Base-by-base conservation (phyloP, 768 basidiomycete genomes). In the Cubamyces lactineus region DNA sequence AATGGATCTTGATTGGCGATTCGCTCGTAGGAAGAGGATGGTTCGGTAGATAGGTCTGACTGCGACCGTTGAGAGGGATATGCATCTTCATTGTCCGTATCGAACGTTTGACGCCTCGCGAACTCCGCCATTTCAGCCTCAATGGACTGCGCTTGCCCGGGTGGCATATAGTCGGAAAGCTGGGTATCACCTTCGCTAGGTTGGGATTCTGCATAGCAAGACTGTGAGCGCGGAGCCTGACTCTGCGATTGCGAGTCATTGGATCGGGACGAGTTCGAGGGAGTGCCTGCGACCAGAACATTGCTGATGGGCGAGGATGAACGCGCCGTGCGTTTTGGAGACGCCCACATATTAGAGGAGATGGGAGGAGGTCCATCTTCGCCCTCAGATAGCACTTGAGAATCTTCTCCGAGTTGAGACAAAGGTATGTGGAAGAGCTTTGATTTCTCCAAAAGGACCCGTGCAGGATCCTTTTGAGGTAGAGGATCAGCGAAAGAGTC, bases 401-500 rank as follows among this genome's bases (percentile, higher is more conserved):
- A 54, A n/a, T 72, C 47, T 71, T 66, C 28, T 26, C 75, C 82
- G 17, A 87, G 76, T 64, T 86, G 82, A 30, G 83, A 82, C 48
- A 89, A 73, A 55, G 88, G 89, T 19, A 84, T 73, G 45, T 80
- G 71, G 53, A 89, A 86, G 53, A 47, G 46, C 63, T 80, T 82
- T 3, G 80, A 73, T 16, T 72, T 71, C 15, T 81, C 78, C 5
- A 87, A 64, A 63, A 79, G 82, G 26, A 70, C 73, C 54, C 79
- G 76, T 28, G 79, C 79, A 9, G 78, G 79, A 60, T 86, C 80
- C 40, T 79, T 77, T 2, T 28, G 39, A 1, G 81, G 77, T n/a
- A 79, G 63, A 39, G 78, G 77, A 38, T 79, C 82, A 42, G 79
- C 86, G 61, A 90, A 88, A 2, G 88, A 89, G 70, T 89, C 87